Conservation (phyloP, 345 rosid genomes). For the Trapa bicornis region DNA sequence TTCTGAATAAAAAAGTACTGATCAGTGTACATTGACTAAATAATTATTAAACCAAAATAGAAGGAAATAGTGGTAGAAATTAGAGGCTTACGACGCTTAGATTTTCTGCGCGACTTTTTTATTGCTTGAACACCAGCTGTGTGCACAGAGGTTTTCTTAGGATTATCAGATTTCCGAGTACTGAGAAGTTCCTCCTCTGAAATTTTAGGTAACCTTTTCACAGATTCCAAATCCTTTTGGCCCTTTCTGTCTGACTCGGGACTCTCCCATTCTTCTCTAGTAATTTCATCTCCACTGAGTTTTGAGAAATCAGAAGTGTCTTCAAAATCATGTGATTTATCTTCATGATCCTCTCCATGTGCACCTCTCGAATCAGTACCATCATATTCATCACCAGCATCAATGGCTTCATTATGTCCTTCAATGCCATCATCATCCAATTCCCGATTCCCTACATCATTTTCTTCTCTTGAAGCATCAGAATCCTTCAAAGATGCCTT, state of each 20-base stretch:
- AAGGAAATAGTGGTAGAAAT: constrained; percentile 14
- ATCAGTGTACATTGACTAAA: neutral
- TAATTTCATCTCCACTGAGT: constrained; percentile 12
- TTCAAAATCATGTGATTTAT: constrained; percentile 24
- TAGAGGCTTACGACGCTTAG: constrained; percentile 54
- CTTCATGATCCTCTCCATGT: constrained; percentile 27
- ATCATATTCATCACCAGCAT: constrained; percentile 31
- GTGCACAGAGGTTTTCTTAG: constrained; percentile 14
- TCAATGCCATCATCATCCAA: constrained; percentile 17
- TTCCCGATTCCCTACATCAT: constrained; percentile 11
- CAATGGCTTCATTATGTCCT: constrained; percentile 36
- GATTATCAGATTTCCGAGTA: constrained; percentile 14
- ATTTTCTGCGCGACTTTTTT: constrained; percentile 38
- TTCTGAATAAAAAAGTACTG: neutral
- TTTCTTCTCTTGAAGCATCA: constrained; percentile 17
- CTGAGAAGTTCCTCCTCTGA: constrained; percentile 21
- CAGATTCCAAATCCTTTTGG: constrained; percentile 24
- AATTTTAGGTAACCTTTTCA: constrained; percentile 19
- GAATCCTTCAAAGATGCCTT: constrained; percentile 52
- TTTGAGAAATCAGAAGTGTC: constrained; percentile 17
- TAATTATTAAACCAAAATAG: neutral
- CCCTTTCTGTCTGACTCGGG: constrained; percentile 20
- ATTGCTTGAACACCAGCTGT: constrained; percentile 4
- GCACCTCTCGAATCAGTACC: constrained; percentile 10
- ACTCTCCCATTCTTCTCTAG: constrained; percentile 19